These are phyloP conservation scores for Phytophthora parvispora DNA, from an alignment of 352 stramenopile genomes.

Conservation along the genomic window DNA sequence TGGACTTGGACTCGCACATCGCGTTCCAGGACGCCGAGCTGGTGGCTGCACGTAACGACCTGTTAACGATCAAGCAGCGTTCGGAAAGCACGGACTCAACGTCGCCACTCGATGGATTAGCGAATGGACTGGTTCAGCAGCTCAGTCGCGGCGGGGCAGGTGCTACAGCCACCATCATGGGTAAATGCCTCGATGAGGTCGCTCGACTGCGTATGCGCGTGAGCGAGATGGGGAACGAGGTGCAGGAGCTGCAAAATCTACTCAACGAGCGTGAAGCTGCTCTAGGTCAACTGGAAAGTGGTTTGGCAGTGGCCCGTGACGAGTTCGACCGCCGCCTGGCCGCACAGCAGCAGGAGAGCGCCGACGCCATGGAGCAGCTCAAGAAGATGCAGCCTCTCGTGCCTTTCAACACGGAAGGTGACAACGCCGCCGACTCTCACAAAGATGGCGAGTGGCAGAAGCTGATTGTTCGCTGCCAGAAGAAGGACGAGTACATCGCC, in stretches of 20 bases:
- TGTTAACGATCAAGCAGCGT: conserved; percentile 56
- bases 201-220: conserved; percentile 56
- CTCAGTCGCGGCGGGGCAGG: conserved; percentile 20
- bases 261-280: conserved; percentile 63
- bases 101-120: conserved; percentile 59
- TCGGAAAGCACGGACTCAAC: conserved; percentile 43
- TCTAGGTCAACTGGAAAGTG: conserved; percentile 71
- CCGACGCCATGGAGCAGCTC: conserved; percentile 33
- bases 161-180: conserved; percentile 37
- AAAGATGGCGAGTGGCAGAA: conserved; percentile 77
- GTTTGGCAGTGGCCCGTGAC: conserved; percentile 62
- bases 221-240: conserved; percentile 45
- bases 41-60: conserved; percentile 55
- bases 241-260: conserved; percentile 44
- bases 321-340: conserved; percentile 82
- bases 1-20: conserved; percentile 86
- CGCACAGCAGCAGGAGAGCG: conserved; percentile 58
- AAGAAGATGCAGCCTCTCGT: conserved; percentile 51
- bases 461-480: conserved; percentile 71
- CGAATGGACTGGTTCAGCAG: conserved; percentile 36
- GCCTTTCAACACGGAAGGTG: conserved; percentile 6
- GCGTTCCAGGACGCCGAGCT: conserved; percentile 85
- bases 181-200: conserved; percentile 68
- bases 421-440: neutral
- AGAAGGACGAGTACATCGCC: conserved; percentile 89